A percentile compares a stretch with the other conserved stretches of the same genome.
phyloP scores from a whole-genome alignment of 192 early-diverging fungal species.

The Coemansia sp. region DNA sequence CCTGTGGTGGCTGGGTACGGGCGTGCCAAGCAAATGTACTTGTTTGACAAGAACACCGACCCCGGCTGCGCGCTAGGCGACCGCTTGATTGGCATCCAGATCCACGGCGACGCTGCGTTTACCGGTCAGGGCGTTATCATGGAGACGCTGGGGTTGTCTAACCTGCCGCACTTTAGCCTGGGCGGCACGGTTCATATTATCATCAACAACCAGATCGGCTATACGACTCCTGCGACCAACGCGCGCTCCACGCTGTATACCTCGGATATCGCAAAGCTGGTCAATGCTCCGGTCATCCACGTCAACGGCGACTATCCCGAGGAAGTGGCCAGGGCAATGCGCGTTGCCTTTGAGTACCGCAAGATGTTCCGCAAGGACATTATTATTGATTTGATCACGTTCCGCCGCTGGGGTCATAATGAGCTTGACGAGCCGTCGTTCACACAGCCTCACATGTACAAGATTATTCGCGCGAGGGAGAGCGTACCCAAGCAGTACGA shows the following conservation, averaged over 20 bases:
- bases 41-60: constrained; percentile 63
- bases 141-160: constrained; percentile 94
- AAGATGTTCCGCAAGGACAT: constrained; percentile 93
- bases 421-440: constrained; percentile 97
- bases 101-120: constrained; percentile 92
- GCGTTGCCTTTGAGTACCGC: constrained; percentile 86
- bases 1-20: constrained; percentile 95
- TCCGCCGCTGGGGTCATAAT: constrained; percentile 97
- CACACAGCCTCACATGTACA: constrained; percentile 97
- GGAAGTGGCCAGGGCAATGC: constrained; percentile 84
- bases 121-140: constrained; percentile 90
- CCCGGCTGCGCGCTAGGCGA: constrained; percentile 85
- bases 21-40: constrained; percentile 88
- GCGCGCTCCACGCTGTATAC: constrained; percentile 88
- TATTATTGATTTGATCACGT: constrained; percentile 91
- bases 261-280: constrained; percentile 95
- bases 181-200: constrained; percentile 97
- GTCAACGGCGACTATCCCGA: constrained; percentile 95
- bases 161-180: constrained; percentile 90
- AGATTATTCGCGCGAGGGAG: constrained; percentile 79
- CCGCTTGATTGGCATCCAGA: constrained; percentile 88
- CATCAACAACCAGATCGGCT: constrained; percentile 97
- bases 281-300: constrained; percentile 92
- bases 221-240: constrained; percentile 95
- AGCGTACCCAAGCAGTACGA: constrained; percentile 88